phyloP scores from a whole-genome alignment of 768 basidiomycete genomes.

The Suillus occidentalis region DNA sequence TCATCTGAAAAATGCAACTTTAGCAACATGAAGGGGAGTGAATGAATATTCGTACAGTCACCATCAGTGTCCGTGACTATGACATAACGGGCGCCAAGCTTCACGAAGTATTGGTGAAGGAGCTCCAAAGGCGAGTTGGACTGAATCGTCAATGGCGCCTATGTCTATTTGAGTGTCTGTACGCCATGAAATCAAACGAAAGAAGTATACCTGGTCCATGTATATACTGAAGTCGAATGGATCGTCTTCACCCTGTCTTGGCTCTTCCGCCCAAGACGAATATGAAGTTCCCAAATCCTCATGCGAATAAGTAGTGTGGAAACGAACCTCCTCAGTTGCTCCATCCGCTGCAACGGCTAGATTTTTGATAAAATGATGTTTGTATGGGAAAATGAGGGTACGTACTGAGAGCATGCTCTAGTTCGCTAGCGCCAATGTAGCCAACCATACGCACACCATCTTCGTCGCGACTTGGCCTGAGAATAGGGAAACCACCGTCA shows the following conservation, averaged over 20 bases:
- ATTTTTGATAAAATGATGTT: conserved; percentile 6
- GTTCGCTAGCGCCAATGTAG: conserved; percentile 89
- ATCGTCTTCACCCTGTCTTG: conserved; percentile 36
- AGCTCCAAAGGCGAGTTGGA: conserved; percentile 88
- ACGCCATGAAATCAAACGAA: not conserved
- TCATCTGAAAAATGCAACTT: conserved; percentile 51
- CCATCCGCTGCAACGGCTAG: conserved; percentile 76
- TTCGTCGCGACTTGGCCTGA: conserved; percentile 47
- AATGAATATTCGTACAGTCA: conserved; percentile 53
- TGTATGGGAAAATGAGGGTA: conserved; percentile 14
- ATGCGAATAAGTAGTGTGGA: conserved; percentile 50
- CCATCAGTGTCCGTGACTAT: conserved; percentile 83
- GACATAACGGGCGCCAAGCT: conserved; percentile 90
- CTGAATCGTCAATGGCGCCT: conserved; percentile 88
- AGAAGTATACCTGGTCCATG: conserved; percentile 74
- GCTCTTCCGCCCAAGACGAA: conserved; percentile 55
- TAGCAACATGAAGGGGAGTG: conserved; percentile 7
- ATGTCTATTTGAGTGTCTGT: not conserved
- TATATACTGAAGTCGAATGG: conserved; percentile 83
- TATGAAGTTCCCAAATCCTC: conserved; percentile 52
- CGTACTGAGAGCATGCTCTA: conserved; percentile 89
- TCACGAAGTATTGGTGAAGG: conserved; percentile 91
- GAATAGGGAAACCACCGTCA: conserved; percentile 85
- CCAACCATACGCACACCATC: conserved; percentile 72
- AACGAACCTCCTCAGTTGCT: conserved; percentile 63